Evolutionary conservation across 1,139 yeast genomes (phyloP).

Genomic region (Candida pseudocylindracea): DNA sequence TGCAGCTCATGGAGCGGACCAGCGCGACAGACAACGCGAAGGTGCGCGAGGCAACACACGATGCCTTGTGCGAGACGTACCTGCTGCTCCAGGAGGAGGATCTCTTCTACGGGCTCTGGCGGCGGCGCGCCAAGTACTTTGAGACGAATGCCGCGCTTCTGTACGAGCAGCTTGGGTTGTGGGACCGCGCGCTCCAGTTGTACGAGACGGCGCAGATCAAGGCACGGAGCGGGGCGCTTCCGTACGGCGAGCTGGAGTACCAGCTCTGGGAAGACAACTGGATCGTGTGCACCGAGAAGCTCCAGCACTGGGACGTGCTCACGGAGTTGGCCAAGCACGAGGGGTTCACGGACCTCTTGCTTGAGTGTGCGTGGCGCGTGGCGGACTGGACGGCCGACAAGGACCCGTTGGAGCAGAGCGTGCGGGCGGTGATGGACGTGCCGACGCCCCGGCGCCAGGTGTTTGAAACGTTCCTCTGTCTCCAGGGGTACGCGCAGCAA

Average conservation of each 20-base stretch:
- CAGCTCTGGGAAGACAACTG: slow-evolving; percentile 98
- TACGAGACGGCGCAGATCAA: slow-evolving; percentile 97
- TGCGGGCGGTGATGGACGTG: slow-evolving; percentile 92
- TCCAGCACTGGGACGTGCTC: slow-evolving; percentile 95
- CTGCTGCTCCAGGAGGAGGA: slow-evolving; percentile 84
- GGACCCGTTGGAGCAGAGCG: slow-evolving; percentile 86
- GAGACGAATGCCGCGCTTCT: slow-evolving; percentile 88
- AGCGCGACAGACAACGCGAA: slow-evolving; percentile 48
- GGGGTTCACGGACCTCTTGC: slow-evolving; percentile 79
- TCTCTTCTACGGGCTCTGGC: slow-evolving; percentile 95
- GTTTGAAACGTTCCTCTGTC: slow-evolving; percentile 79
- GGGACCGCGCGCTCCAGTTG: slow-evolving; percentile 86
- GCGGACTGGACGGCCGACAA: slow-evolving; percentile 97
- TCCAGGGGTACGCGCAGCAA: slow-evolving; percentile 87
- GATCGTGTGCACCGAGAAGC: slow-evolving; percentile 90
- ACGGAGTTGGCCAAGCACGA: slow-evolving; percentile 96
- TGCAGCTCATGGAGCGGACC: slow-evolving; percentile 47
- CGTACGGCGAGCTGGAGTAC: slow-evolving; percentile 90
- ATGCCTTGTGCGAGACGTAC: slow-evolving; percentile 77
- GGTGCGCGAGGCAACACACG: slow-evolving; percentile 70
- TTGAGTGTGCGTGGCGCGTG: slow-evolving; percentile 98
- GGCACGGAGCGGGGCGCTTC: slow-evolving; percentile 87
- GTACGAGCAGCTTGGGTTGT: slow-evolving; percentile 84
- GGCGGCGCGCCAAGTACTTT: slow-evolving; percentile 80
- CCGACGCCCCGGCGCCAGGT: slow-evolving; percentile 95